phyloP scores from a whole-genome alignment of 1,139 yeast species.

The Suhomyces guaymorum region DNA sequence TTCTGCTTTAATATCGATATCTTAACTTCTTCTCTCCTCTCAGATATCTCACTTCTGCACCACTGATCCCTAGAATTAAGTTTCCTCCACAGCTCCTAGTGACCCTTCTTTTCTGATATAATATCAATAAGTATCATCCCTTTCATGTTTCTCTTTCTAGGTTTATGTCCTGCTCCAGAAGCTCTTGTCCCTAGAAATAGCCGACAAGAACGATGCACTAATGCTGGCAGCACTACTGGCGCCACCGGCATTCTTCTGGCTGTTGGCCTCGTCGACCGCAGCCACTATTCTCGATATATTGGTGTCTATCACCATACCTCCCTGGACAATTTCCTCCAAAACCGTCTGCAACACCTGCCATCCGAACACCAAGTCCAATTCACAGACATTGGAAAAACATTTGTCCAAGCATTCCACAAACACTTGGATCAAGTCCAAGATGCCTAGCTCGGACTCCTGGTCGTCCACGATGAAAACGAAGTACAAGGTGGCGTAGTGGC shows the following conservation, averaged over 20 bases:
- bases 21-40: too few relatives aligned
- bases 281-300: slow-evolving; percentile 78
- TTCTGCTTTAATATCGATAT: too few relatives aligned
- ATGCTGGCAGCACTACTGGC: slow-evolving; percentile 19
- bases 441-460: slow-evolving; percentile 93
- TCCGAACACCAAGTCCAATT: slow-evolving; percentile 90
- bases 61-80: too few relatives aligned
- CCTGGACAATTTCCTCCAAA: slow-evolving; percentile 89
- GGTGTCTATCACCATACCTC: slow-evolving; percentile 99
- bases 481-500: slow-evolving; percentile 92
- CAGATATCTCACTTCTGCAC: too few relatives aligned
- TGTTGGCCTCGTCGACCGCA: slow-evolving; percentile 68
- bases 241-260: slow-evolving; percentile 37
- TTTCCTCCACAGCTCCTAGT: too few relatives aligned
- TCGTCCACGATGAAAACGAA: slow-evolving; percentile 95
- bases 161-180: slow-evolving; percentile 38
- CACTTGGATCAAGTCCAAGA: slow-evolving; percentile 90
- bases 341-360: slow-evolving; percentile 97
- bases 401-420: slow-evolving; percentile 93
- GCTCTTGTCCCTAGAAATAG: slow-evolving; percentile 47
- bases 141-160: neutral
- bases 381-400: slow-evolving; percentile 94
- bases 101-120: too few relatives aligned
- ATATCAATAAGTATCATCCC: neutral
- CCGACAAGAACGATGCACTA: slow-evolving; percentile 36